A percentile compares a stretch with the other conserved stretches of the same genome.
These are phyloP conservation scores for Cyamopsis tetragonoloba DNA, from an alignment of 306 rosid species.

Conservation along the genomic window DNA sequence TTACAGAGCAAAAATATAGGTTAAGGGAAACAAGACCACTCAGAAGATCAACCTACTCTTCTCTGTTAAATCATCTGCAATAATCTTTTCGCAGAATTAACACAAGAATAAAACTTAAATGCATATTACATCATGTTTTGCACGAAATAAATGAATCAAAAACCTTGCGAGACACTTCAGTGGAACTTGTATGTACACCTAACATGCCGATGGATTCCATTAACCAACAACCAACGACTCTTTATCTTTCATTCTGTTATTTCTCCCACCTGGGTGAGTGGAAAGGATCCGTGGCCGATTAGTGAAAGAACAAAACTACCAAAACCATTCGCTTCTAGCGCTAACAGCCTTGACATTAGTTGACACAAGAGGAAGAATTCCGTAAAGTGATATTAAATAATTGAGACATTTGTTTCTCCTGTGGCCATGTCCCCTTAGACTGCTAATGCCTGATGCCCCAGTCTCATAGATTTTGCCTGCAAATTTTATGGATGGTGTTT, in stretches of 20 bases:
- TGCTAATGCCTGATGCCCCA: slow-evolving; percentile 44
- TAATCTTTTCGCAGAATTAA: background rate
- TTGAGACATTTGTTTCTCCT: slow-evolving; percentile 46
- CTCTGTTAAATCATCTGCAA: background rate
- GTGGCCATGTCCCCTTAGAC: slow-evolving; percentile 34
- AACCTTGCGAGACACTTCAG: background rate
- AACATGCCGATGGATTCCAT: background rate
- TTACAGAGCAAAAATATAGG: background rate
- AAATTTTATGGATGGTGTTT: slow-evolving; percentile 1
- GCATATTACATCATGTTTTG: background rate
- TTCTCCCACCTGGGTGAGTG: background rate
- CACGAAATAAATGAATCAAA: background rate
- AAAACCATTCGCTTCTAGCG: slow-evolving; percentile 46
- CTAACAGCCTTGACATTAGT: slow-evolving; percentile 46
- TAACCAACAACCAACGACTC: background rate
- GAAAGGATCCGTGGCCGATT: background rate
- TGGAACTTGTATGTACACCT: background rate
- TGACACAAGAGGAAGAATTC: slow-evolving; percentile 38
- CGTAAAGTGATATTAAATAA: slow-evolving; percentile 42
- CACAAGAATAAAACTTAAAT: background rate
- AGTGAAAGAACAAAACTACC: slow-evolving; percentile 35
- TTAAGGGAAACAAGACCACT: background rate
- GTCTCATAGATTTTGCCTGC: slow-evolving; percentile 55
- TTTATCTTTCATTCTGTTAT: background rate
- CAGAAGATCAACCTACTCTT: background rate